Evolutionary conservation across 768 basidiomycete species (phyloP).

Genomic region (Tylopilus rubrobrunneus): DNA sequence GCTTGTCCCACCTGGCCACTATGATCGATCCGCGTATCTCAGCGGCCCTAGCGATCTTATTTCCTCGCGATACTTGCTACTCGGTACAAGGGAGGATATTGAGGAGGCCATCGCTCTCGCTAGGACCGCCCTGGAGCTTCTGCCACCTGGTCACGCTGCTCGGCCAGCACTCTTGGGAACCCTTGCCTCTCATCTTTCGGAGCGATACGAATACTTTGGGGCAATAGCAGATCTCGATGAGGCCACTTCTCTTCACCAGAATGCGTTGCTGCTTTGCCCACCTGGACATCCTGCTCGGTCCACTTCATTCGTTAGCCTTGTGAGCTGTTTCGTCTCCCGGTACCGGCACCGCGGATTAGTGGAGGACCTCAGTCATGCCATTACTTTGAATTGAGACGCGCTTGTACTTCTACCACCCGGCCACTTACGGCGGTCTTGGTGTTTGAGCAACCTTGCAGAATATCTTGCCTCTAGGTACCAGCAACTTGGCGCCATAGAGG

Average conservation of each 20-base stretch:
- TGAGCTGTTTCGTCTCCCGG: background rate
- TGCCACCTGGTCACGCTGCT: background rate
- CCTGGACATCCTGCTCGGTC: background rate
- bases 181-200: background rate
- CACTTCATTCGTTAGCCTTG: background rate
- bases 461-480: background rate
- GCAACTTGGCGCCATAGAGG: background rate
- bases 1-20: background rate
- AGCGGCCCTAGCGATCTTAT: background rate
- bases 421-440: background rate
- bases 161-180: background rate
- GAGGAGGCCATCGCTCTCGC: background rate
- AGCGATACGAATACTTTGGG: background rate
- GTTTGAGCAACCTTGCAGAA: background rate
- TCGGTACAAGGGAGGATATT: background rate
- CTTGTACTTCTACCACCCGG: background rate
- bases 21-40: background rate
- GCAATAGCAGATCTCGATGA: background rate
- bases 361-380: background rate
- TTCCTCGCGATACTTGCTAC: background rate
- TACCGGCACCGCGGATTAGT: background rate
- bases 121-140: background rate
- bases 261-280: background rate
- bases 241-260: background rate
- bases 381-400: background rate